These are phyloP conservation scores for Ceratobasidium sp. DNA, from an alignment of 1,284 basidiomycete species.

Conservation along the genomic window DNA sequence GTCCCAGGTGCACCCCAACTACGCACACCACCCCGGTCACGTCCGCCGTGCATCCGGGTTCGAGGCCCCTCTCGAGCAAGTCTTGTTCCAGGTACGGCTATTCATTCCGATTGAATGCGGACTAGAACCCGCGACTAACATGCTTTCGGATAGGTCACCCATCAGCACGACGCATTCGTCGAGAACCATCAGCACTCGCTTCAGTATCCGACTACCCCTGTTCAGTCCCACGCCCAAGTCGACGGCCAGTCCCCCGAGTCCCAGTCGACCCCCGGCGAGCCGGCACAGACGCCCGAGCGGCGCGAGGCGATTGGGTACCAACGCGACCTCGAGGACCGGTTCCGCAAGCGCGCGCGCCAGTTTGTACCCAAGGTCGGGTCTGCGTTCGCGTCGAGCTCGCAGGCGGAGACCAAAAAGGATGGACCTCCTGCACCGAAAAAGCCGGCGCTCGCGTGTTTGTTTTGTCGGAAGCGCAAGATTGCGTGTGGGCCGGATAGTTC, in stretches of 20 bases:
- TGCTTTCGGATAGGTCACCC: too few relatives aligned
- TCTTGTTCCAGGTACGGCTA: neutral
- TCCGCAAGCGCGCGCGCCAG: neutral
- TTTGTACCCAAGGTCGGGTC: neutral
- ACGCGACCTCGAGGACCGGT: neutral
- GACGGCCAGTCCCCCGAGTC: neutral
- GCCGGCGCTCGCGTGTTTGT: conserved; percentile 47
- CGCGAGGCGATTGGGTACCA: neutral
- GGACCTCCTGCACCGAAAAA: conserved; percentile 35
- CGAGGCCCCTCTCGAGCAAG: neutral
- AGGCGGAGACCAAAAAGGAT: conserved; percentile 18
- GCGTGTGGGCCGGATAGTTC: conserved; percentile 44
- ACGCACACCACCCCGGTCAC: neutral
- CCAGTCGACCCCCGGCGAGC: neutral
- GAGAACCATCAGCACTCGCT: neutral
- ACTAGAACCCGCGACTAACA: neutral
- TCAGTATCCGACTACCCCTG: neutral
- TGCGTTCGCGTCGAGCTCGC: neutral
- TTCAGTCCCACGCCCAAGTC: neutral
- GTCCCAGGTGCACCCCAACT: neutral
- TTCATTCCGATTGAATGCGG: neutral
- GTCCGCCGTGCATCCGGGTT: neutral
- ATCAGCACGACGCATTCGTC: too few relatives aligned
- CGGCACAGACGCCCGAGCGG: neutral
- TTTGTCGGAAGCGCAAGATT: conserved; percentile 48